Evolutionary conservation across 1,284 basidiomycete species (phyloP).

Genomic region (Cryptococcus sp.): DNA sequence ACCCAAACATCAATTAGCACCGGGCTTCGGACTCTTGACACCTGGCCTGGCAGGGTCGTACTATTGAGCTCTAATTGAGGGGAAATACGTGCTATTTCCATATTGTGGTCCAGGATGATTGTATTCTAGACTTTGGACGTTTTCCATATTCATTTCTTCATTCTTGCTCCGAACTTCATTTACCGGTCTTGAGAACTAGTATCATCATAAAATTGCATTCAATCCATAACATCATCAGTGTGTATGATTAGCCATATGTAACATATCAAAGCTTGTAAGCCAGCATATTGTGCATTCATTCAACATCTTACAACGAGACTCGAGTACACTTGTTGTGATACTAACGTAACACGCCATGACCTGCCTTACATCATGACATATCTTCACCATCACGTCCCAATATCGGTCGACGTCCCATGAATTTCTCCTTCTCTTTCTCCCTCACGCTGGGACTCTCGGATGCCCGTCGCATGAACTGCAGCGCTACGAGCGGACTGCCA

Average conservation of each 20-base stretch:
- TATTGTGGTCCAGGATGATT: too few species aligned
- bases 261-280: not conserved
- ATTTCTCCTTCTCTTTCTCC: constrained; percentile 39
- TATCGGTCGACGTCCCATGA: constrained; percentile 14
- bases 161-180: too few species aligned
- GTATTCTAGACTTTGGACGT: too few species aligned
- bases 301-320: too few species aligned
- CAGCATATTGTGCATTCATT: not conserved
- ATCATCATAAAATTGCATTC: too few species aligned
- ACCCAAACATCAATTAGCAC: constrained; percentile 43
- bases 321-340: too few species aligned
- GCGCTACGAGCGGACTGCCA: constrained; percentile 34
- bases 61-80: constrained; percentile 10
- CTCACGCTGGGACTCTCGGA: constrained; percentile 43
- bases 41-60: constrained; percentile 21
- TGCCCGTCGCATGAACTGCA: constrained; percentile 46
- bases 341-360: not conserved
- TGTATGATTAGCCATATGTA: too few species aligned
- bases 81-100: too few species aligned
- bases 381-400: constrained; percentile 8
- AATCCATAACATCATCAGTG: too few species aligned
- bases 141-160: too few species aligned
- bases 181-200: too few species aligned
- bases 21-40: constrained; percentile 41
- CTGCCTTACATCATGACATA: not conserved